Evolutionary conservation across 768 basidiomycete species (phyloP).

Genomic region (Tricholoma flavovirens): DNA sequence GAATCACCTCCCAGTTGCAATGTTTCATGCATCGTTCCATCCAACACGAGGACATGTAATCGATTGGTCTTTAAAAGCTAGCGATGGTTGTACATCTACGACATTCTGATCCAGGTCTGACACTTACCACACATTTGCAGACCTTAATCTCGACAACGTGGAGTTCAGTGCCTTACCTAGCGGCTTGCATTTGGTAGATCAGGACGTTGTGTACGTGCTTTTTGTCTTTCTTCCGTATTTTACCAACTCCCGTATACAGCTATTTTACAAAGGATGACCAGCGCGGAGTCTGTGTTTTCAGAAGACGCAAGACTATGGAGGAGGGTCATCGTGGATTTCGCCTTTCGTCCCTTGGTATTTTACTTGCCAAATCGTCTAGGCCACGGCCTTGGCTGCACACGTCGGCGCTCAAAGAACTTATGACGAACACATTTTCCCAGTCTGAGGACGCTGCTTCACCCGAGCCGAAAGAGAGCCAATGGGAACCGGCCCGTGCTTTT

Average conservation of each 20-base stretch:
- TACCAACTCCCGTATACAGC: slow-evolving; percentile 27
- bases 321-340: slow-evolving; percentile 75
- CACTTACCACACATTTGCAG: slow-evolving; percentile 29
- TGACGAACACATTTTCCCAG: slow-evolving; percentile 46
- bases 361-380: slow-evolving; percentile 57
- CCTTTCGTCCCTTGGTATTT: slow-evolving; percentile 70
- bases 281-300: slow-evolving; percentile 71
- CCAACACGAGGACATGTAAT: slow-evolving; percentile 75
- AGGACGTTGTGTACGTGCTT: slow-evolving; percentile 65
- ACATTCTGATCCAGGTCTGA: background rate
- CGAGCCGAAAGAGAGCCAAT: slow-evolving; percentile 50
- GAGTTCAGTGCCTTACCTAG: slow-evolving; percentile 82
- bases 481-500: slow-evolving; percentile 56
- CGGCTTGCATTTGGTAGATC: slow-evolving; percentile 73
- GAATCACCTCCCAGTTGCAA: slow-evolving; percentile 48
- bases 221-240: background rate
- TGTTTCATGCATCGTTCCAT: slow-evolving; percentile 83
- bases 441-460: slow-evolving; percentile 40
- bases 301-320: slow-evolving; percentile 60
- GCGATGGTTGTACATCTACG: slow-evolving; percentile 43
- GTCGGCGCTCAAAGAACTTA: slow-evolving; percentile 53
- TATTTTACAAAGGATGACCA: slow-evolving; percentile 69
- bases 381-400: slow-evolving; percentile 78
- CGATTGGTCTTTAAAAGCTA: slow-evolving; percentile 73
- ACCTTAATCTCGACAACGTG: slow-evolving; percentile 59